Evolutionary conservation across 129 eudicot species (phyloP).

Genomic region (Chrysanthemum makinoi): DNA sequence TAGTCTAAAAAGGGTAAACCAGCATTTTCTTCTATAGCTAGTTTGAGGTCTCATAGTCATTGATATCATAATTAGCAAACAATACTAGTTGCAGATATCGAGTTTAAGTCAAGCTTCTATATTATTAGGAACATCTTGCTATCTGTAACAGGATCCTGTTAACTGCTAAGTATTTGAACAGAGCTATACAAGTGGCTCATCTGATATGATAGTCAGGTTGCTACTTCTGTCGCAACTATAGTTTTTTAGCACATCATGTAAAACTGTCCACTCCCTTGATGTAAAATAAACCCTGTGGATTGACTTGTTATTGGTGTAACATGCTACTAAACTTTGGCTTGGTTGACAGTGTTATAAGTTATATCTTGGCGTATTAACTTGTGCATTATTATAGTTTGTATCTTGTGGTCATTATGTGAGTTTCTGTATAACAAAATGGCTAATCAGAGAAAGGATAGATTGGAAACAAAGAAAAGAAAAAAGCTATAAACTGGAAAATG

Average conservation of each 20-base stretch:
- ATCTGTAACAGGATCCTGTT: background rate
- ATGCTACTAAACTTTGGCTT: too few relatives aligned
- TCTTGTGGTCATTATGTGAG: background rate
- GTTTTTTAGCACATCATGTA: background rate
- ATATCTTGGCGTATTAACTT: background rate
- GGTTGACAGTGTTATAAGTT: background rate
- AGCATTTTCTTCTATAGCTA: too few relatives aligned
- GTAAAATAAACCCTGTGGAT: too few relatives aligned
- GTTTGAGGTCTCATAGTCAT: background rate
- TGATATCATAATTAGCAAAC: background rate
- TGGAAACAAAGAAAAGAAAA: too few relatives aligned
- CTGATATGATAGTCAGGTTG: background rate
- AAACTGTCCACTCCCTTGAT: too few relatives aligned
- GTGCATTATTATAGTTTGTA: conserved; percentile 3
- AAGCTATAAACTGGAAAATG: too few relatives aligned
- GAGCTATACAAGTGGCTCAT: background rate
- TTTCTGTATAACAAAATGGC: background rate
- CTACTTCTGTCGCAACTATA: background rate
- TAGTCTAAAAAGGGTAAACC: too few relatives aligned
- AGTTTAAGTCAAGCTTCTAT: background rate
- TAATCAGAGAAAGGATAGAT: too few relatives aligned
- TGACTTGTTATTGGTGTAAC: too few relatives aligned
- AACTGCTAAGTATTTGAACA: background rate
- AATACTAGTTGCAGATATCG: background rate
- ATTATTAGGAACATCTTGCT: background rate